These are phyloP conservation scores for Mortierella sp. DNA, from an alignment of 371 early-diverging fungal species.

Conservation along the genomic window DNA sequence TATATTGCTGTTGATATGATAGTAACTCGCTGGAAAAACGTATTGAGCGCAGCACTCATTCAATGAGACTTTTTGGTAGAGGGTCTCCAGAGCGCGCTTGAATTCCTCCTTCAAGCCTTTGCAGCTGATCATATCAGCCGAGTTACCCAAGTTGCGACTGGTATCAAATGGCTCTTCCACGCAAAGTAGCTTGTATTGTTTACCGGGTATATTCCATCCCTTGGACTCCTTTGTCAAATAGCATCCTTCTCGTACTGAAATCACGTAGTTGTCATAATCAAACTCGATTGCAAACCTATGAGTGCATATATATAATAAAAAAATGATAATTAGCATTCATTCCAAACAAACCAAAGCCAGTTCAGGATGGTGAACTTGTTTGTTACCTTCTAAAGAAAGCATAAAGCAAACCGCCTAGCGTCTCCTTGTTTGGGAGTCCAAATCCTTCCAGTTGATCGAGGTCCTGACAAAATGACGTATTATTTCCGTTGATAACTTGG, in stretches of 20 bases:
- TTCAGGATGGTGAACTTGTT: not conserved
- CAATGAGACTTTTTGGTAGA: constrained; percentile 63
- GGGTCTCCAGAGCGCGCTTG: constrained; percentile 72
- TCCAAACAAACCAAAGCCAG: not conserved
- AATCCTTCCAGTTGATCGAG: constrained; percentile 72
- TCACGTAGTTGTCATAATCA: constrained; percentile 83
- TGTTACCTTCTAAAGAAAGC: constrained; percentile 82
- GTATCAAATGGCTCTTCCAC: constrained; percentile 93
- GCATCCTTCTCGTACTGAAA: constrained; percentile 83
- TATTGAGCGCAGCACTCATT: constrained; percentile 60
- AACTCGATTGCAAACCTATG: constrained; percentile 77
- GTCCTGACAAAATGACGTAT: constrained; percentile 76
- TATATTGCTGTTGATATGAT: constrained; percentile 30
- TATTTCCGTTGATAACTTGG: constrained; percentile 56
- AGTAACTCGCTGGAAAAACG: constrained; percentile 56
- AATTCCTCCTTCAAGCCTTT: constrained; percentile 84
- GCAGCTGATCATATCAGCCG: constrained; percentile 83
- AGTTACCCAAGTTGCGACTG: constrained; percentile 89
- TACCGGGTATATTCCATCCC: constrained; percentile 81
- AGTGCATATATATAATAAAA: not conserved
- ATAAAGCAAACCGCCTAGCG: constrained; percentile 84
- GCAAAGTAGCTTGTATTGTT: constrained; percentile 77
- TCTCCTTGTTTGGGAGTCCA: constrained; percentile 78
- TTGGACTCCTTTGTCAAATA: constrained; percentile 83
- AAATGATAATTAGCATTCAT: not conserved